Base-by-base conservation (phyloP, 2,329 filamentous ascomycete genomes). In the Lasiodiplodia sp. region DNA sequence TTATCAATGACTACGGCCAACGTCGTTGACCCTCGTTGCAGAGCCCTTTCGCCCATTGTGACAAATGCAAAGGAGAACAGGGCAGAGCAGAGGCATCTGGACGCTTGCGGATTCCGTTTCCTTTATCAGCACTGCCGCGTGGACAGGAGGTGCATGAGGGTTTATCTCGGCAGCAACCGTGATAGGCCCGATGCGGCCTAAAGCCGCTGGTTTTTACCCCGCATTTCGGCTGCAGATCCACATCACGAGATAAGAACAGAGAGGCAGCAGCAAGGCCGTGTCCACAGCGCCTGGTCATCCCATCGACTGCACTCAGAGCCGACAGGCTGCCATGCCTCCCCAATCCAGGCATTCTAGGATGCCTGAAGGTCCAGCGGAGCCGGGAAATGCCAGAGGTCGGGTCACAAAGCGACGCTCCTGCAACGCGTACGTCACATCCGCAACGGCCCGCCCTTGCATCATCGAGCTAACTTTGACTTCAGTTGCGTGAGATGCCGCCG, bases 401-500 rank as follows among this genome's bases (percentile, higher is more conserved):
- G 63, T 66, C 1, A 51, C 63, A 11, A 76, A 76, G 56, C 74
- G 74, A 68, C 73, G 74, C 68, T 76, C 74, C 11, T 73, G 73
- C 11, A 76, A 72, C 38, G 72, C 72, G 72, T 73, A 71, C 28
- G 70, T 65, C 5, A 40, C 2, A 14, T 3, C 49, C 18, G 31
- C 34, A n/a, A 8, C 3, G 51, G 11, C n/a, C 44, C 3, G 44
- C 5, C 4, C 14, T 10, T 53, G 44, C 34, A 21, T 28, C n/a
- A 52, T 51, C 28, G n/a, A n/a, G 28, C 28, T 34, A 23, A 34
- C 18, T 21, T 18, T 51, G 34, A 53, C 16, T 5, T 23, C 51
- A 71, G 75, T 31, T 77, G 75, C 69, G 73, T 73, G 37, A 72
- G 75, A 71, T 77, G 75, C 60, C 72, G 75, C 51, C 68, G 73